Evolutionary conservation across 345 rosid genomes (phyloP), one percentile per base, ranked within the genome.

Genomic region (Brassica cretica): DNA sequence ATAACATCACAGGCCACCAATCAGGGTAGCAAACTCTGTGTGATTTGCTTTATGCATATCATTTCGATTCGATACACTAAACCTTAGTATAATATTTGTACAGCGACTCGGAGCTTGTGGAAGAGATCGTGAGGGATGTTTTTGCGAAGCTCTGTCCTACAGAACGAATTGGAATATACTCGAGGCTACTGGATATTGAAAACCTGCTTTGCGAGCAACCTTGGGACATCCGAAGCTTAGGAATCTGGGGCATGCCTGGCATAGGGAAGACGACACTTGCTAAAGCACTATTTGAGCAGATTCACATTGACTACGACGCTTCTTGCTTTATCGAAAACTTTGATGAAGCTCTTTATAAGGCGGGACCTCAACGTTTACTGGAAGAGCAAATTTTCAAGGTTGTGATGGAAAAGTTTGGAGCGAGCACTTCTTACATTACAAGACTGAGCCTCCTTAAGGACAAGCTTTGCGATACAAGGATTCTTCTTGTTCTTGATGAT

Each of bases 191-290:
- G n/a, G 58, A 70, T 25, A 64, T 77, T 9, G 59, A 51, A 35
- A 24, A 33, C 0, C 49, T 76, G 15, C 5, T 76, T 59, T 5
- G 67, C 74, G 9, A 60, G 25, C 73, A 68, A 60, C 1, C 68
- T 4, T 44, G 62, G 62, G 68, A 32, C 33, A 2, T 76, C 21
- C 61, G 73, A 10, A 41, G 18, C 46, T 5, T 76, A 44, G 79
- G 79, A 44, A 68, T 76, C 29, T 76, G 79, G 68, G 79, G 79
- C 32, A 76, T 68, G 79, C 68, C 73, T 0, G 78, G 78, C 58
- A 66, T 75, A 15, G 73, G 79, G 21, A 76, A 76, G 51, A 76
- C 79, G 0, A 68, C 73, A 19, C 68, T 76, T 76, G 74, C 74
- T 12, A 16, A 21, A 60, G 39, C 74, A 29, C 0, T 32, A 1